Percentiles rank a stretch among this genome's conserved stretches.
Evolutionary conservation across 208 protist species (phyloP).

Genomic region (Porcisia deanei): DNA sequence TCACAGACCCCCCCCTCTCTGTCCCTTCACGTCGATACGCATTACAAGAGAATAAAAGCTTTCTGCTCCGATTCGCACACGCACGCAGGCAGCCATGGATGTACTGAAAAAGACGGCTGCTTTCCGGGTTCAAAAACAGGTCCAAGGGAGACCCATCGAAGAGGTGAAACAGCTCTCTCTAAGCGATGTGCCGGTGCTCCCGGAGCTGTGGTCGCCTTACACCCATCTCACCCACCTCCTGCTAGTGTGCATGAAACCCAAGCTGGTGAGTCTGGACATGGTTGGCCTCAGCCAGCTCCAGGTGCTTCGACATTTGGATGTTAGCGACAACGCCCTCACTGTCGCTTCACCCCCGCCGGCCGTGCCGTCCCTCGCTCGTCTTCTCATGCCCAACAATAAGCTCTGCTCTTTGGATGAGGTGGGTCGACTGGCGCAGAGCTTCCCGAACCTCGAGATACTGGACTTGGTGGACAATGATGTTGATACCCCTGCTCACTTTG

Average conservation of each 20-base stretch:
- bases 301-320: slow-evolving; percentile 62
- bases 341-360: slow-evolving; percentile 29
- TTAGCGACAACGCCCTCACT: slow-evolving; percentile 83
- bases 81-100: slow-evolving; percentile 46
- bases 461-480: slow-evolving; percentile 67
- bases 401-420: slow-evolving; percentile 56
- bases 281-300: slow-evolving; percentile 38
- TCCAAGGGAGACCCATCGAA: slow-evolving; percentile 38
- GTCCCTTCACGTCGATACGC: neutral
- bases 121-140: slow-evolving; percentile 73
- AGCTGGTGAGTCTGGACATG: slow-evolving; percentile 32
- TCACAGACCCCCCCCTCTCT: neutral
- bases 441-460: slow-evolving; percentile 65
- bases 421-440: slow-evolving; percentile 45
- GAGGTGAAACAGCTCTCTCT: slow-evolving; percentile 67
- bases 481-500: slow-evolving; percentile 43
- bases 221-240: slow-evolving; percentile 55
- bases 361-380: slow-evolving; percentile 35
- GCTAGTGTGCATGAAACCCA: slow-evolving; percentile 70
- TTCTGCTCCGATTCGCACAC: neutral
- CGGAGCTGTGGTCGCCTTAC: slow-evolving; percentile 53
- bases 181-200: slow-evolving; percentile 54
- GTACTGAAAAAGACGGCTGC: slow-evolving; percentile 67
- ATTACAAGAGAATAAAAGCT: too few relatives aligned
- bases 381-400: slow-evolving; percentile 78